Percentiles rank a stretch among this genome's conserved stretches.
Conservation (phyloP, 306 rosid species). For the Cucurbita argyrosperma region DNA sequence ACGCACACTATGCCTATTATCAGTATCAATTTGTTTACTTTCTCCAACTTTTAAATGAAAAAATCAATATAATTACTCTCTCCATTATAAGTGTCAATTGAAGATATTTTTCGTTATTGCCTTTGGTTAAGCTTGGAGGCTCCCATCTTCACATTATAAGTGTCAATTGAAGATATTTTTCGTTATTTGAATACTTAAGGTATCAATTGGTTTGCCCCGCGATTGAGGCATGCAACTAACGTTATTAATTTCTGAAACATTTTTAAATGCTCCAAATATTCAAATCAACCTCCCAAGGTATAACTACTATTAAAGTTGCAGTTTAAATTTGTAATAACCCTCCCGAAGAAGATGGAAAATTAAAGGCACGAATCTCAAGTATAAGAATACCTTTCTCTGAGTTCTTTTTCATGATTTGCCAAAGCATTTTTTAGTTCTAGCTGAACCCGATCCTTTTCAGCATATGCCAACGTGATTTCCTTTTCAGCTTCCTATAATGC, state of each 20-base stretch:
- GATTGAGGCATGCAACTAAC: neutral
- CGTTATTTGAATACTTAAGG: neutral
- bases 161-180: too few species aligned
- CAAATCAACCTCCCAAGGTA: neutral
- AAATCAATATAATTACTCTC: neutral
- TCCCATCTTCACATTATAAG: neutral
- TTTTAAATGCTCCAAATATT: neutral
- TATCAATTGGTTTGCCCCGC: neutral
- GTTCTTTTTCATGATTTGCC: conserved; percentile 52
- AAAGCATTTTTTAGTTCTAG: conserved; percentile 59
- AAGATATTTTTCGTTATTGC: neutral
- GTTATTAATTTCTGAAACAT: neutral
- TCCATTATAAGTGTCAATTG: neutral
- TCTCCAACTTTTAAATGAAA: neutral
- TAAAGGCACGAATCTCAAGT: neutral
- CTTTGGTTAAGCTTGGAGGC: neutral
- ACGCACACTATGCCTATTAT: too few species aligned
- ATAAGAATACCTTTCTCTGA: conserved; percentile 53
- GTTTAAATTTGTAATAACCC: neutral
- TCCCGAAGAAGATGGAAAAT: neutral
- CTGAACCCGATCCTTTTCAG: conserved; percentile 63
- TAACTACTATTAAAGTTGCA: neutral
- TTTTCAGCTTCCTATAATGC: conserved; percentile 72
- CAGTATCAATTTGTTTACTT: neutral
- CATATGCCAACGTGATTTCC: conserved; percentile 45